Evolutionary conservation across 208 protist genomes (phyloP).

Genomic region (Trypanosoma theileri): DNA sequence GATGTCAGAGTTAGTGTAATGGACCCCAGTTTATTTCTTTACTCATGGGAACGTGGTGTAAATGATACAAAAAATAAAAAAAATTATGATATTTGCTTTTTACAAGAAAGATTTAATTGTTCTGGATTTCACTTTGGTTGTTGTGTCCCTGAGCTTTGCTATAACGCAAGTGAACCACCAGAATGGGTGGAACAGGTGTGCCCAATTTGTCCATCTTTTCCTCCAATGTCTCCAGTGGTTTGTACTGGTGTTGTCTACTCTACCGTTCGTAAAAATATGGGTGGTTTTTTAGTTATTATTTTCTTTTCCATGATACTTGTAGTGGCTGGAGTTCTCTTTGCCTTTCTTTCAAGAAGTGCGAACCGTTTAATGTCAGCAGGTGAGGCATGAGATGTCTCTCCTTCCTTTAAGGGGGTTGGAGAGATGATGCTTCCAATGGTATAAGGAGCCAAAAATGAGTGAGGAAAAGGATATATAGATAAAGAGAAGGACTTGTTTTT

Average conservation of each 20-base stretch:
- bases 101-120: conserved; percentile 31
- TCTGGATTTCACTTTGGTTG: conserved; percentile 36
- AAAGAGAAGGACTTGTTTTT: not conserved
- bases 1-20: conserved; percentile 13
- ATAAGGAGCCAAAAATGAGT: no score
- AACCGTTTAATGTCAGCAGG: conserved; percentile 10
- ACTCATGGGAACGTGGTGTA: conserved; percentile 25
- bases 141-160: conserved; percentile 31
- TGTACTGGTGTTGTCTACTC: conserved; percentile 27
- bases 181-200: conserved; percentile 30
- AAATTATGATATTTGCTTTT: conserved; percentile 26
- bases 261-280: conserved; percentile 29
- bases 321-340: conserved; percentile 29
- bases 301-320: conserved; percentile 34
- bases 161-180: conserved; percentile 21
- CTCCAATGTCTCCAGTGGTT: conserved; percentile 22
- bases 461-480: not conserved
- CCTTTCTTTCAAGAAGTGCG: conserved; percentile 28
- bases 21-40: conserved; percentile 20
- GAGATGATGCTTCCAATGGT: no score
- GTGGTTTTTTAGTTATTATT: conserved; percentile 33
- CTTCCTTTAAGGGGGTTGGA: not conserved
- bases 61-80: conserved; percentile 23
- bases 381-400: not conserved
- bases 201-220: conserved; percentile 20